Evolutionary conservation across 352 stramenopile genomes (phyloP).

Genomic region (Globisporangium barbulae): DNA sequence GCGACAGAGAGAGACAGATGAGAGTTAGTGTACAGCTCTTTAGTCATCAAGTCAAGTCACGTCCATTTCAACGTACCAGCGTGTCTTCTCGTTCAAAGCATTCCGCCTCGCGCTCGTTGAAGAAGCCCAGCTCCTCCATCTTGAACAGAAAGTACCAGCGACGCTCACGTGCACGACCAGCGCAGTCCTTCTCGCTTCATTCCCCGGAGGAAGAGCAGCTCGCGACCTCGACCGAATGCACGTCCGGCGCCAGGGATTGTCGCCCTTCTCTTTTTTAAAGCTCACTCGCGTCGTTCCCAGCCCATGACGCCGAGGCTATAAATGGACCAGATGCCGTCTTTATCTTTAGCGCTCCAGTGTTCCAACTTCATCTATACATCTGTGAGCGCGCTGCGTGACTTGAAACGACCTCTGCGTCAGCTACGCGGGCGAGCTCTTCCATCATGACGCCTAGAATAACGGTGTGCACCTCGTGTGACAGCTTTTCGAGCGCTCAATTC

Average conservation of each 20-base stretch:
- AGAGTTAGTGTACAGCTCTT: background rate
- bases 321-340: background rate
- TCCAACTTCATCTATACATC: background rate
- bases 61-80: constrained; percentile 35
- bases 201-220: constrained; percentile 18
- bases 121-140: constrained; percentile 83
- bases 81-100: constrained; percentile 82
- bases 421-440: background rate
- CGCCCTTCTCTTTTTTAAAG: constrained; percentile 15
- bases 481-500: background rate
- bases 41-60: background rate
- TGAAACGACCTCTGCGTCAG: constrained; percentile 9
- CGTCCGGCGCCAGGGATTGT: constrained; percentile 2
- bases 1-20: background rate
- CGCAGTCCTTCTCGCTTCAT: constrained; percentile 31
- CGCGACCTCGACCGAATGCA: constrained; percentile 7
- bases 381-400: background rate
- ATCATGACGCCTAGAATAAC: background rate
- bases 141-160: constrained; percentile 13
- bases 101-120: constrained; percentile 81
- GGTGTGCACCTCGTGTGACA: background rate
- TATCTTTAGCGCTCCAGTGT: constrained; percentile 3
- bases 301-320: background rate
- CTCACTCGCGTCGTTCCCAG: constrained; percentile 9
- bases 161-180: constrained; percentile 19